Conservation (phyloP, 2,329 filamentous ascomycete genomes). For the Capronia coronata region DNA sequence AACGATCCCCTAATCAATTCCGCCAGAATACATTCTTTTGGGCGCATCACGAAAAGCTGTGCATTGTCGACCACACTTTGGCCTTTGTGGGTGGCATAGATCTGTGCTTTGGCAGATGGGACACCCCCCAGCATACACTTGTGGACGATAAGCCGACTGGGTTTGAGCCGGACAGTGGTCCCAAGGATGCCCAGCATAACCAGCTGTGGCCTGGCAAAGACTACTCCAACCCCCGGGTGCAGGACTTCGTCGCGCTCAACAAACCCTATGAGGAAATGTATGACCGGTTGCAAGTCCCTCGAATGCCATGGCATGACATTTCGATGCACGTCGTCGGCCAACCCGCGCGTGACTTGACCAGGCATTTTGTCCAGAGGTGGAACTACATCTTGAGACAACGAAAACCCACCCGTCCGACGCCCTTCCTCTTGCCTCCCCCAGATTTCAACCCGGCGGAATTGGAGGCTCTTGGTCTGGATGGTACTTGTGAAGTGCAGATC, state of each 20-base stretch:
- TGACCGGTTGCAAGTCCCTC: constrained; percentile 74
- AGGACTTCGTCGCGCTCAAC: constrained; percentile 88
- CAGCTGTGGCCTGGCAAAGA: constrained; percentile 97
- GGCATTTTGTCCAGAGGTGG: constrained; percentile 97
- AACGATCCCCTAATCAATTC: constrained; percentile 93
- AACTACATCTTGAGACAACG: constrained; percentile 91
- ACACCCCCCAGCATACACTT: constrained; percentile 85
- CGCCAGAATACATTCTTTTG: constrained; percentile 99
- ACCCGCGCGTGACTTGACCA: constrained; percentile 84
- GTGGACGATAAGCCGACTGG: constrained; percentile 92
- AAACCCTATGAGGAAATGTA: constrained; percentile 99
- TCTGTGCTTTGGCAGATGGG: constrained; percentile 95
- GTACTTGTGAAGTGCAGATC: constrained; percentile 95
- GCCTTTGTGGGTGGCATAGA: constrained; percentile 95
- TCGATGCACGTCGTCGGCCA: constrained; percentile 97
- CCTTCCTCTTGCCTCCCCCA: constrained; percentile 85
- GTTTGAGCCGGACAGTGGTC: constrained; percentile 70
- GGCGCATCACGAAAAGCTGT: constrained; percentile 98
- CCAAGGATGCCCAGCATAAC: constrained; percentile 86
- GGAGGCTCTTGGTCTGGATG: constrained; percentile 78
- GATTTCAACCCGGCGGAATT: constrained; percentile 84
- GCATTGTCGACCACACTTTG: constrained; percentile 89
- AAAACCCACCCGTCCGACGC: constrained; percentile 86
- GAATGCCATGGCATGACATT: constrained; percentile 99
- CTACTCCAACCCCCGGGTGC: constrained; percentile 91